Conservation (phyloP, 148 eudicot species). For the Euryodendron excelsum region DNA sequence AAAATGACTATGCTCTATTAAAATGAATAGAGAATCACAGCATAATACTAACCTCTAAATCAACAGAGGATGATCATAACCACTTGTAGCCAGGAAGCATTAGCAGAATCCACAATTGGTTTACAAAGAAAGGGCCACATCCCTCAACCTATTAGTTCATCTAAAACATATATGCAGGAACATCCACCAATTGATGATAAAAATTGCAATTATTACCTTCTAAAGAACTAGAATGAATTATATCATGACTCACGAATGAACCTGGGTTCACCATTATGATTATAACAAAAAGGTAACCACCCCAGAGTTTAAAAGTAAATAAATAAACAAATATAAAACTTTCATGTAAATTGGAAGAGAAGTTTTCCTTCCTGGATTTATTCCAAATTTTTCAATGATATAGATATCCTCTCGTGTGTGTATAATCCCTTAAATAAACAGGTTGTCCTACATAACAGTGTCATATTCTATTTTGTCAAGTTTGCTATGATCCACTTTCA, state of each 20-base stretch:
- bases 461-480: not conserved
- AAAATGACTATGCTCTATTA: not conserved
- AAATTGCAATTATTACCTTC: not conserved
- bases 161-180: not conserved
- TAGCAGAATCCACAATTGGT: not conserved
- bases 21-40: not conserved
- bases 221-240: not conserved
- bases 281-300: not conserved
- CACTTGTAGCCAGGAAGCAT: not conserved
- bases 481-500: conserved; percentile 20
- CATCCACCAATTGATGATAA: not conserved
- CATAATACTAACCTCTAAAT: not conserved
- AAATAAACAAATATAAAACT: not conserved
- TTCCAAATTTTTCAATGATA: not conserved
- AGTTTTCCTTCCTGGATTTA: not conserved
- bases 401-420: not conserved
- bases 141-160: not conserved
- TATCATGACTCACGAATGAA: not conserved
- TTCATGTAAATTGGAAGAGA: not conserved
- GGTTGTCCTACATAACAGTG: conserved; percentile 9
- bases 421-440: not conserved
- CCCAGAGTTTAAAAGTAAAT: not conserved
- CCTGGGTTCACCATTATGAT: not conserved
- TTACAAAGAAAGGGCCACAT: not conserved
- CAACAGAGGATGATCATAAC: not conserved